Percentiles rank a stretch among this genome's conserved stretches.
These are phyloP conservation scores for Arxiozyma slooffiae DNA, from an alignment of 1,139 yeast genomes.

Conservation along the genomic window DNA sequence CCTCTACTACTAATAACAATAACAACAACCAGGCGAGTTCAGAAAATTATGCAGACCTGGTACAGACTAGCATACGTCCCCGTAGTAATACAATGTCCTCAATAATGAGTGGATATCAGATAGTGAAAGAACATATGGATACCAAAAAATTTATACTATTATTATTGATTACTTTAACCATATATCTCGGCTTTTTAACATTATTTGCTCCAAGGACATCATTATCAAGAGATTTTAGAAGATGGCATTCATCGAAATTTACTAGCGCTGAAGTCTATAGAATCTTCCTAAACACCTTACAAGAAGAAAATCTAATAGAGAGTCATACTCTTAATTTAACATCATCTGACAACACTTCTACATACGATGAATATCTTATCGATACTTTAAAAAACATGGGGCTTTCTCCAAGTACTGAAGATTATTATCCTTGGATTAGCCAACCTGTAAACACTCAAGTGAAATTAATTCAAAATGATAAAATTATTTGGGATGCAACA, in stretches of 20 bases:
- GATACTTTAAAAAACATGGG: constrained; percentile 38
- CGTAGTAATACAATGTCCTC: constrained; percentile 27
- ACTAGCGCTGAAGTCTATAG: constrained; percentile 59
- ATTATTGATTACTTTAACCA: constrained; percentile 18
- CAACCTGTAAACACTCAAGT: constrained; percentile 43
- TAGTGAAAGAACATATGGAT: constrained; percentile 46
- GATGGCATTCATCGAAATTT: constrained; percentile 56
- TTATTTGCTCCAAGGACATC: constrained; percentile 84
- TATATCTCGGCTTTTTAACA: constrained; percentile 45
- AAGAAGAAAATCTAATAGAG: constrained; percentile 30
- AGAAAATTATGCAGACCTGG: background rate
- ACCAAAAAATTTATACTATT: constrained; percentile 45
- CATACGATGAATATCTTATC: constrained; percentile 34
- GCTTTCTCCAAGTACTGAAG: constrained; percentile 42
- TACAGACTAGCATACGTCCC: constrained; percentile 9
- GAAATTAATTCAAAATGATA: constrained; percentile 32
- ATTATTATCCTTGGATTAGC: constrained; percentile 48
- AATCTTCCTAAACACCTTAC: constrained; percentile 33
- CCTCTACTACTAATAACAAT: background rate
- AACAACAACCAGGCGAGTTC: background rate
- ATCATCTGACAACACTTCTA: constrained; percentile 31
- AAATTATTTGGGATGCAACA: constrained; percentile 47
- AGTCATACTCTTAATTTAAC: constrained; percentile 35
- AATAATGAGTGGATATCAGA: constrained; percentile 25
- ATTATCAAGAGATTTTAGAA: constrained; percentile 66